Percentiles rank a stretch among this genome's conserved stretches.
phyloP scores from a whole-genome alignment of 2,329 filamentous ascomycete genomes.

The Beauveria brongniartii region DNA sequence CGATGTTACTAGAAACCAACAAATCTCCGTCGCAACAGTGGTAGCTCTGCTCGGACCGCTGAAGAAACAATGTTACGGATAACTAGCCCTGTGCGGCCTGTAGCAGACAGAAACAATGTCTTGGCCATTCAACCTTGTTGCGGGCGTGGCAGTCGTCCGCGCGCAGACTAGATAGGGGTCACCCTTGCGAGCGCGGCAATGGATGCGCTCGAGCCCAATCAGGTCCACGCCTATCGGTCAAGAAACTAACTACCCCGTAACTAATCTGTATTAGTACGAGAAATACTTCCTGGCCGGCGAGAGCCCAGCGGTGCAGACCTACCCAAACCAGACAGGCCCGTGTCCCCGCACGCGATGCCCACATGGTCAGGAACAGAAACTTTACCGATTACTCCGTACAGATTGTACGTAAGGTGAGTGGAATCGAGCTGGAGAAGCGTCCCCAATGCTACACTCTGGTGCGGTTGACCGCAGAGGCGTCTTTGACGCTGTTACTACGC shows the following conservation, averaged over 20 bases:
- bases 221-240: too few relatives aligned
- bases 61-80: neutral
- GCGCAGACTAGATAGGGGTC: too few relatives aligned
- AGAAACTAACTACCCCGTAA: neutral
- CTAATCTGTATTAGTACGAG: neutral
- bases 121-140: neutral
- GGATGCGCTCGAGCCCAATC: too few relatives aligned
- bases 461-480: neutral
- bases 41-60: neutral
- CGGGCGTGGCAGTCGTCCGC: too few relatives aligned
- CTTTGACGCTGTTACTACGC: too few relatives aligned
- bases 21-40: too few relatives aligned
- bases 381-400: neutral
- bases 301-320: neutral
- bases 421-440: neutral
- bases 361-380: slow-evolving; percentile 2
- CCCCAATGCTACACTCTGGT: neutral
- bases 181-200: too few relatives aligned
- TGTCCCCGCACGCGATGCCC: slow-evolving; percentile 2
- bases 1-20: too few relatives aligned
- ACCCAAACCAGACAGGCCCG: neutral
- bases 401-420: too few relatives aligned
- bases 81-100: neutral
- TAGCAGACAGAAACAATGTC: neutral
- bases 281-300: neutral